Evolutionary conservation across 192 early-diverging fungal species (phyloP).

Genomic region (Backusella circina): DNA sequence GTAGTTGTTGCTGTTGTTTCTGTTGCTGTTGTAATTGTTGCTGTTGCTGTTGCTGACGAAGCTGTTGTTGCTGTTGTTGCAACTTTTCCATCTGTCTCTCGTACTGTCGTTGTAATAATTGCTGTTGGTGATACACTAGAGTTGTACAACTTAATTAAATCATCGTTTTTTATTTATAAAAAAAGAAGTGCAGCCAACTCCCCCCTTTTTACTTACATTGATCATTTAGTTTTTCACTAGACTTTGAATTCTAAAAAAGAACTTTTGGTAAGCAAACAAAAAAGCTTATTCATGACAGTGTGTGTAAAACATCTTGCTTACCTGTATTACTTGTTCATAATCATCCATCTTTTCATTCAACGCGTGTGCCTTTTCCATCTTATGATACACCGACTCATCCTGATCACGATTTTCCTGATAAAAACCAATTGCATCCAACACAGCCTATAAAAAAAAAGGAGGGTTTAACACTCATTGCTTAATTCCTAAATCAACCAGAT

Average conservation of each 20-base stretch:
- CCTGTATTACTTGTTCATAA: slow-evolving; percentile 1
- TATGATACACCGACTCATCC: slow-evolving; percentile 33
- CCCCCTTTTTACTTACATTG: not conserved
- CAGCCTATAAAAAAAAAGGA: slow-evolving; percentile 42
- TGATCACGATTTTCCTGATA: slow-evolving; percentile 61
- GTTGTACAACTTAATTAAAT: slow-evolving; percentile 7
- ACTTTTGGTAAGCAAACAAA: not conserved
- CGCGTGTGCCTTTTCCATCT: slow-evolving; percentile 35
- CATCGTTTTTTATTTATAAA: not conserved
- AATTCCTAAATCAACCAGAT: not conserved
- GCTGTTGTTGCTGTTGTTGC: not conserved
- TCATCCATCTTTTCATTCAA: not conserved
- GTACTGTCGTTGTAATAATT: not conserved
- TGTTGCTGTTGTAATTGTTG: no score
- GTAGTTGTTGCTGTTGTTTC: not conserved
- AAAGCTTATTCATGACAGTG: not conserved
- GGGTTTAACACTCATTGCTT: not conserved
- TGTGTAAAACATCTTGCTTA: not conserved
- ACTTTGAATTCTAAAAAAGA: not conserved
- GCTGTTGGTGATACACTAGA: slow-evolving; percentile 1
- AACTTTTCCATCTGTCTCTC: not conserved
- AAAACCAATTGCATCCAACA: slow-evolving; percentile 81
- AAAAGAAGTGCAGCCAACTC: not conserved
- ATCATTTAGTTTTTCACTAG: not conserved
- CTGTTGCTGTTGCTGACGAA: not conserved